Percentiles rank a stretch among this genome's conserved stretches.
Evolutionary conservation across 805 yeast genomes (phyloP).

Genomic region (Ogataea paraovalis): DNA sequence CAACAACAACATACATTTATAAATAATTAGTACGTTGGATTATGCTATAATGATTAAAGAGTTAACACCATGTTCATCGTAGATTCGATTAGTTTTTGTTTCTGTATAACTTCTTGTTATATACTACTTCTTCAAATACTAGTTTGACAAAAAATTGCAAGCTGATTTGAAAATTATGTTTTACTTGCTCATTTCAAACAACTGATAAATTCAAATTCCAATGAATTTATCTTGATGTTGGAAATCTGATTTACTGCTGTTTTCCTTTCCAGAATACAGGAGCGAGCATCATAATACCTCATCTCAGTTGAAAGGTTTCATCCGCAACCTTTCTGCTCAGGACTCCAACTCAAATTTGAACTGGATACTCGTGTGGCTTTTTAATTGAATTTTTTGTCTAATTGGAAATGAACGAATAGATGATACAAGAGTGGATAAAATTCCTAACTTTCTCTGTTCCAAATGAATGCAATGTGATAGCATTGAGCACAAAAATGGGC

Average conservation of each 20-base stretch:
- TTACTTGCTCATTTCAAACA: constrained; percentile 15
- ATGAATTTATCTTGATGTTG: constrained; percentile 9
- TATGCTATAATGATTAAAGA: constrained; percentile 1
- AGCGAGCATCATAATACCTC: constrained; percentile 15
- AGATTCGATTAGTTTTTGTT: not conserved
- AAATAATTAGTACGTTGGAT: not conserved
- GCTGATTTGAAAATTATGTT: constrained; percentile 33
- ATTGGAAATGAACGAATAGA: not conserved
- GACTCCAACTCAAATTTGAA: constrained; percentile 31
- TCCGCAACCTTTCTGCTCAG: constrained; percentile 33
- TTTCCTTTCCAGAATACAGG: not conserved
- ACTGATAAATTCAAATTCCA: constrained; percentile 3
- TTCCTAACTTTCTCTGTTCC: not conserved
- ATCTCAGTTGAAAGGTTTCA: constrained; percentile 9
- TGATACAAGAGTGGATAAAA: constrained; percentile 19
- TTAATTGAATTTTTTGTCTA: constrained; percentile 28
- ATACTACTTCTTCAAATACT: not conserved
- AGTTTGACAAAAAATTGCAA: constrained; percentile 19
- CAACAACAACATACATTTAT: not conserved
- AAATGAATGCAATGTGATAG: not conserved
- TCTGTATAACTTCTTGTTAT: not conserved
- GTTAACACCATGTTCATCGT: not conserved
- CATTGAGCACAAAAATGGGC: no score
- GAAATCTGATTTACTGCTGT: constrained; percentile 2
- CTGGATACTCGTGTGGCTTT: constrained; percentile 47